Conservation (phyloP, 129 eudicot genomes). For the Artemisia tridentata region DNA sequence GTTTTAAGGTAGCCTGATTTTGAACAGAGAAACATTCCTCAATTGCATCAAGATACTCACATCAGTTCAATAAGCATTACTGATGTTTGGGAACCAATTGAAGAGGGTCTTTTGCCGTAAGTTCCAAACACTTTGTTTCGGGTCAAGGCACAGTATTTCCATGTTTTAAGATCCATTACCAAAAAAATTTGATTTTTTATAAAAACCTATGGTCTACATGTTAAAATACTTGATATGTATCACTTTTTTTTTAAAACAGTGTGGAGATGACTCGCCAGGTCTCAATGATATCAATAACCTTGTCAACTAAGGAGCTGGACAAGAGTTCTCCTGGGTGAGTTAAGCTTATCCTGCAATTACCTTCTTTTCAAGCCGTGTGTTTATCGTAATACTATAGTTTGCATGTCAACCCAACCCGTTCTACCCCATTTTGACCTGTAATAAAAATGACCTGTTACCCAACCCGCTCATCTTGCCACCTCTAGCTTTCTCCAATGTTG, state of each 20-base stretch:
- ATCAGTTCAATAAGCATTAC: constrained; percentile 86
- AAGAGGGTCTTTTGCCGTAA: constrained; percentile 95
- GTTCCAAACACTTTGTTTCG: constrained; percentile 29
- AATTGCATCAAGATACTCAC: constrained; percentile 77
- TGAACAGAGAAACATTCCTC: constrained; percentile 72
- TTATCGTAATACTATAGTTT: not conserved
- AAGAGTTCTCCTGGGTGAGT: constrained; percentile 89
- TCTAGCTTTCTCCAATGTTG: constrained; percentile 5
- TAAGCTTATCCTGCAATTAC: constrained; percentile 14
- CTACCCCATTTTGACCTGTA: not conserved
- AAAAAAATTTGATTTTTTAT: not conserved
- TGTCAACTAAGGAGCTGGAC: constrained; percentile 84
- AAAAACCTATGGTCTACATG: not conserved
- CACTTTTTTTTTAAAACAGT: constrained; percentile 43
- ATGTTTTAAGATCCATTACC: not conserved
- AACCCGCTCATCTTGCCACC: not conserved
- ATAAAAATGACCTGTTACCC: not conserved
- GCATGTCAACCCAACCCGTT: not conserved
- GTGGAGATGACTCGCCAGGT: constrained; percentile 97
- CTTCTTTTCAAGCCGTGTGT: constrained; percentile 8
- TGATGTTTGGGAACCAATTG: constrained; percentile 89
- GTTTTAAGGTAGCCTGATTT: constrained; percentile 22
- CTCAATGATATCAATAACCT: constrained; percentile 87
- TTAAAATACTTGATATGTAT: constrained; percentile 20
- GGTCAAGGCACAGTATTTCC: not conserved